Evolutionary conservation across 2,329 filamentous ascomycete genomes (phyloP).

Genomic region (Fusarium heterosporum): DNA sequence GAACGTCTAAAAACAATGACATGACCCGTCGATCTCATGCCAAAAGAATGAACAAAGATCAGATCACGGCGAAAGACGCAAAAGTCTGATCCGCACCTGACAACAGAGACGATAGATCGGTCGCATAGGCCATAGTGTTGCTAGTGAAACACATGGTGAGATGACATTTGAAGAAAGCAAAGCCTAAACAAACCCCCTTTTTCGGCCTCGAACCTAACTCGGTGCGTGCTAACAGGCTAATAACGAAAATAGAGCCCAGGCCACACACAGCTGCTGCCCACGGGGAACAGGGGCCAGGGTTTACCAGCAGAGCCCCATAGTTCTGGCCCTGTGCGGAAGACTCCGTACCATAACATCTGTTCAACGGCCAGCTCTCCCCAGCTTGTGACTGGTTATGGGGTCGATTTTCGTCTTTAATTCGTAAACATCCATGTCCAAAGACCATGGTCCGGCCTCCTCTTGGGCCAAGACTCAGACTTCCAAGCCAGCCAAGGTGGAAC

Average conservation of each 20-base stretch:
- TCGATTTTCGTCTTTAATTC: neutral
- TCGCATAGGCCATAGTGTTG: constrained; percentile 5
- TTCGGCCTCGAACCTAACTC: neutral
- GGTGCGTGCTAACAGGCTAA: constrained; percentile 18
- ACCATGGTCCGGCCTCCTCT: constrained; percentile 19
- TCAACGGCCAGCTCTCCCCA: constrained; percentile 9
- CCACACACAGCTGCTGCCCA: neutral
- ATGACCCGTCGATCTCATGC: neutral
- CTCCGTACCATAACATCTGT: constrained; percentile 23
- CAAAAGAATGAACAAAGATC: neutral
- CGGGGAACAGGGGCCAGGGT: neutral
- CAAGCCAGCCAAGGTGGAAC: constrained; percentile 34
- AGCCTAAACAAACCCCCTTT: constrained; percentile 20
- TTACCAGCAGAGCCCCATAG: constrained; percentile 20
- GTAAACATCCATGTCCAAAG: constrained; percentile 7
- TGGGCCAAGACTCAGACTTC: constrained; percentile 28
- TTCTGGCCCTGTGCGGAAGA: constrained; percentile 7
- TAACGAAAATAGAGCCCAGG: constrained; percentile 11
- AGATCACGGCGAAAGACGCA: constrained; percentile 8
- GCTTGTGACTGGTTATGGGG: constrained; percentile 13
- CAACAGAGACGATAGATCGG: neutral
- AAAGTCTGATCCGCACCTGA: neutral
- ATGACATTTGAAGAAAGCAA: neutral
- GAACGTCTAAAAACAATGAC: neutral
- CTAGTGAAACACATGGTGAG: constrained; percentile 16